phyloP scores from a whole-genome alignment of 495 filamentous ascomycete genomes.

The Hypoxylon cercidicola region DNA sequence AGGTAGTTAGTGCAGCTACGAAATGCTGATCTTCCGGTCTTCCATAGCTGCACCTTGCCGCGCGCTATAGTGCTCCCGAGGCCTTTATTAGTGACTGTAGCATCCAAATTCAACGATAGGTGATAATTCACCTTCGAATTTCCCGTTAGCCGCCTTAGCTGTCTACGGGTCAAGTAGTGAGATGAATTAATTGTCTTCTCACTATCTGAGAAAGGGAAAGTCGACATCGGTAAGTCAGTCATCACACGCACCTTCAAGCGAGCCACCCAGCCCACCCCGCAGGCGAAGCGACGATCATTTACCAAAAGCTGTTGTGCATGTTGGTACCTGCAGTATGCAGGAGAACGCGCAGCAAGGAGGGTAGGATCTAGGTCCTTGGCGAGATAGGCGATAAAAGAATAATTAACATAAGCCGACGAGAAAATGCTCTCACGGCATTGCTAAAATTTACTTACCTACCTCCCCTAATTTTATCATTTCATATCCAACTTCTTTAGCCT shows the following conservation, averaged over 20 bases:
- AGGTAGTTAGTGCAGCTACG: neutral
- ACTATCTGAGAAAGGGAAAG: slow-evolving; percentile 35
- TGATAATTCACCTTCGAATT: slow-evolving; percentile 17
- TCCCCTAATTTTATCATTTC: slow-evolving; percentile 9
- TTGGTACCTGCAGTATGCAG: slow-evolving; percentile 43
- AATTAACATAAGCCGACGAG: slow-evolving; percentile 13
- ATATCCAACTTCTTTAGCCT: slow-evolving; percentile 6
- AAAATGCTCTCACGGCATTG: neutral
- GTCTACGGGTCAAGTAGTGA: slow-evolving; percentile 20
- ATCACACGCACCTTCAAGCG: slow-evolving; percentile 32
- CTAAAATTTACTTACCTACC: slow-evolving; percentile 1
- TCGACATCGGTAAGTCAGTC: slow-evolving; percentile 24
- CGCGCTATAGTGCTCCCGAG: neutral
- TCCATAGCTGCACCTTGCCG: neutral
- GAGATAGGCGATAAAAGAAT: slow-evolving; percentile 8
- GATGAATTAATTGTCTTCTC: slow-evolving; percentile 27
- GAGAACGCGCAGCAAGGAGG: slow-evolving; percentile 23
- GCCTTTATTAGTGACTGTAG: slow-evolving; percentile 5
- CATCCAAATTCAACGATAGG: slow-evolving; percentile 2
- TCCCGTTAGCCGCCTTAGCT: slow-evolving; percentile 28
- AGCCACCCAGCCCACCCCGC: slow-evolving; percentile 31
- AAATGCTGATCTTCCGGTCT: neutral
- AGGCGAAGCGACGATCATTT: slow-evolving; percentile 30
- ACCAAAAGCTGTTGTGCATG: slow-evolving; percentile 36
- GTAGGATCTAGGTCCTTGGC: slow-evolving; percentile 13